These are phyloP conservation scores for Cryptococcus amylolentus DNA, from an alignment of 1,284 basidiomycete species.

Conservation along the genomic window DNA sequence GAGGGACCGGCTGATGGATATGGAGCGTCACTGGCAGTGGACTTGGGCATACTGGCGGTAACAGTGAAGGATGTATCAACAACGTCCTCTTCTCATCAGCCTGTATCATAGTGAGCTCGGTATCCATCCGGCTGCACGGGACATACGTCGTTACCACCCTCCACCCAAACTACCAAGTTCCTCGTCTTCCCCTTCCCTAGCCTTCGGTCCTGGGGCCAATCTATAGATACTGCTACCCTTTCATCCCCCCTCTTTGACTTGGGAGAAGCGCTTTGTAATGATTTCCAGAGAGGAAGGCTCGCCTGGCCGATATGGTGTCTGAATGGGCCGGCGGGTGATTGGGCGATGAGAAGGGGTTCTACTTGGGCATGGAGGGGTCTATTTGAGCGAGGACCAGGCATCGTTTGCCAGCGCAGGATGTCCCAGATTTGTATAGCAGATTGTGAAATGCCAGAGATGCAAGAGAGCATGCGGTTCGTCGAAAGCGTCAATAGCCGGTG, in stretches of 20 bases:
- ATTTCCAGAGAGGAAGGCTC: constrained; percentile 5
- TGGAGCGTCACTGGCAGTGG: constrained; percentile 25
- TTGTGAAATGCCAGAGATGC: too few species aligned
- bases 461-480: too few species aligned
- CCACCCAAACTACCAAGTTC: constrained; percentile 23
- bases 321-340: not conserved
- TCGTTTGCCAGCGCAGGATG: not conserved
- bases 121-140: not conserved
- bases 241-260: not conserved
- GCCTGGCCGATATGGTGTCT: constrained; percentile 11
- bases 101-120: not conserved
- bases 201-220: constrained; percentile 26
- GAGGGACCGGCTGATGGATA: constrained; percentile 31
- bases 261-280: not conserved
- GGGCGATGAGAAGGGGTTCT: constrained; percentile 9
- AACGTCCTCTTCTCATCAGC: constrained; percentile 2
- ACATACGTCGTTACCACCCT: constrained; percentile 4
- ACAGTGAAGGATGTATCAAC: constrained; percentile 28
- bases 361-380: constrained; percentile 9
- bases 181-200: constrained; percentile 14
- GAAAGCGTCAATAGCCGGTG: too few species aligned
- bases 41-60: constrained; percentile 30
- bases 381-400: not conserved
- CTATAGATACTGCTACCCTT: constrained; percentile 15
- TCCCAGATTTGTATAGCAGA: too few species aligned